Evolutionary conservation across 2,329 filamentous ascomycete genomes (phyloP).

Genomic region (Xylariaceae sp.): DNA sequence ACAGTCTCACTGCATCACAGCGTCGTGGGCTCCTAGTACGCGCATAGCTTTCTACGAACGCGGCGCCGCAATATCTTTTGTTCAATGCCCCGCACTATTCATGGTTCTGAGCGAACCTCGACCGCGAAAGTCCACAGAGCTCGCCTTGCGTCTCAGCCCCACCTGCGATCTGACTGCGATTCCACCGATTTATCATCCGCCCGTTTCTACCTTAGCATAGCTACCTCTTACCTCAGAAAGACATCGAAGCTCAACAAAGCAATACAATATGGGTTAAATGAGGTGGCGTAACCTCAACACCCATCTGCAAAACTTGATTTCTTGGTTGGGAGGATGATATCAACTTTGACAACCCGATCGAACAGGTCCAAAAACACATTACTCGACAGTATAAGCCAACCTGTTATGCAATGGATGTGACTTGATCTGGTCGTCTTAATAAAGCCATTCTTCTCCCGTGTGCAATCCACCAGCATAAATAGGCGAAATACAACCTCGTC

Average conservation of each 20-base stretch:
- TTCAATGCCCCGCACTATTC: slow-evolving; percentile 17
- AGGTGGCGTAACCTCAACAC: neutral
- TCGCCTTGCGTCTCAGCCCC: slow-evolving; percentile 18
- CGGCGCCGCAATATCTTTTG: slow-evolving; percentile 1
- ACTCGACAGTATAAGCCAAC: neutral
- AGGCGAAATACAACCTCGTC: neutral
- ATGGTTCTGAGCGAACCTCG: slow-evolving; percentile 2
- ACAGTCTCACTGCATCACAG: slow-evolving; percentile 7
- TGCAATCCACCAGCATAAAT: neutral
- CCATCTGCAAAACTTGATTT: neutral
- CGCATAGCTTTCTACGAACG: neutral
- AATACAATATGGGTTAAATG: neutral
- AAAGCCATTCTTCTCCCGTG: neutral
- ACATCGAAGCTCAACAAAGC: neutral
- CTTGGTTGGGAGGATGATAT: neutral
- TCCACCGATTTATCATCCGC: neutral
- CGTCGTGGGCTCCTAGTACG: neutral
- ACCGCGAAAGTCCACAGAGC: slow-evolving; percentile 12
- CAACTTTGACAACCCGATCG: neutral
- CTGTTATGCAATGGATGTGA: neutral
- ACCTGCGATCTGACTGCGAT: slow-evolving; percentile 21
- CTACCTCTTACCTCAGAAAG: neutral
- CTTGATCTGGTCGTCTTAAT: neutral
- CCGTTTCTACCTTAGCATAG: slow-evolving; percentile 1
- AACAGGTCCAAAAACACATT: neutral